Base-by-base conservation (phyloP, 805 yeast genomes). In the Kuraishia borneana region DNA sequence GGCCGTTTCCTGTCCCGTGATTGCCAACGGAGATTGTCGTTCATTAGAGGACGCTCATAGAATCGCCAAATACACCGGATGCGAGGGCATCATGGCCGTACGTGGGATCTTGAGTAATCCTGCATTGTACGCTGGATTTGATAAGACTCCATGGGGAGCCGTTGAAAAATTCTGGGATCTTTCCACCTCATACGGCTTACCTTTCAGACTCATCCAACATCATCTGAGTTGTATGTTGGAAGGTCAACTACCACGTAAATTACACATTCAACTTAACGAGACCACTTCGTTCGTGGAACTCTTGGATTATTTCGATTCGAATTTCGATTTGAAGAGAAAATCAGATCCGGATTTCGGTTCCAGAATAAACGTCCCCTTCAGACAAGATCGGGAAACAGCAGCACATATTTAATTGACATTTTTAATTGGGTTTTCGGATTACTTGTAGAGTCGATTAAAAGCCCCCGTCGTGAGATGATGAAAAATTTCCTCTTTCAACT, bases 11-110 rank as follows among this genome's bases (percentile, higher is more conserved):
- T 74, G 80, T 1, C 97, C 96, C 0, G 87, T 92, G 1, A 80
- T 92, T n/a, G 96, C 97, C 2, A 92, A 92, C 49, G 98, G 98
- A n/a, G 97, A 92, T 55, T 88, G 95, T 48, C 81, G 81, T 47
- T 50, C 69, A 1, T 56, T 75, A 18, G 59, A 63, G 13, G 95
- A 85, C 50, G 78, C 82, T n/a, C 46, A 60, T 29, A 49, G 53
- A 14, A 88, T 89, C 19, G 72, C 73, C 0, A 58, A 68, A 9
- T 51, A 52, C 34, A 87, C 97, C 0, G 80, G 81, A 1, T 85
- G 75, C 27, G 92, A 84, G 51, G 98, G 97, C 6, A 82, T 92
- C 6, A 92, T 92, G 98, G 80, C 96, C 2, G 98, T 83, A 2
- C 61, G 98, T 40, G 98, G 98, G 0, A 62, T 84, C 3, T 58